Evolutionary conservation across 2,329 filamentous ascomycete species (phyloP).

Genomic region (Aspergillus latus): DNA sequence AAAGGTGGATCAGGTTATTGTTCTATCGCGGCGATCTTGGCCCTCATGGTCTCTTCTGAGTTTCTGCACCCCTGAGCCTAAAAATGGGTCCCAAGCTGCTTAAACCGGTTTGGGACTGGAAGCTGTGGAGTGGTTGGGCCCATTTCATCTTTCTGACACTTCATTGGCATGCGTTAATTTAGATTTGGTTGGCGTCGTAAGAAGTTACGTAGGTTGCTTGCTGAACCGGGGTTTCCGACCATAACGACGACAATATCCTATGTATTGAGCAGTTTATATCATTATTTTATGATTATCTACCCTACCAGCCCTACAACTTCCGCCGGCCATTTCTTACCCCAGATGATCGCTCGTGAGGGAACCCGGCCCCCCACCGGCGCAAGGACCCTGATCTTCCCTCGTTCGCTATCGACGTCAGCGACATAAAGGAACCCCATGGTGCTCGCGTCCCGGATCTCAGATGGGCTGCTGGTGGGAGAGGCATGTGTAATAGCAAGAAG

Average conservation of each 20-base stretch:
- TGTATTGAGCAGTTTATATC: neutral
- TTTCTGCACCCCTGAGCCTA: constrained; percentile 6
- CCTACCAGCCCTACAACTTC: constrained; percentile 75
- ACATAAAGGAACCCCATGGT: constrained; percentile 94
- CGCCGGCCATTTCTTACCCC: constrained; percentile 79
- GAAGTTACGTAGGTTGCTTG: constrained; percentile 5
- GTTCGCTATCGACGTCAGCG: constrained; percentile 83
- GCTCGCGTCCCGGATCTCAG: constrained; percentile 73
- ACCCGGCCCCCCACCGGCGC: constrained; percentile 80
- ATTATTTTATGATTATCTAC: constrained; percentile 25
- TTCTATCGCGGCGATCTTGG: constrained; percentile 6
- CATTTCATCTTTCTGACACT: constrained; percentile 1
- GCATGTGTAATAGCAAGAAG: constrained; percentile 84
- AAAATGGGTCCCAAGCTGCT: neutral
- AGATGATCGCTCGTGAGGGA: constrained; percentile 75
- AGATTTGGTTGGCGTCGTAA: constrained; percentile 14
- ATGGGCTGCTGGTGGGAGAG: constrained; percentile 64
- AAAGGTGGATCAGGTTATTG: constrained; percentile 4
- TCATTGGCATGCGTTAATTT: constrained; percentile 8
- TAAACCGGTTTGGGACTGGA: neutral
- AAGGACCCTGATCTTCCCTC: constrained; percentile 75
- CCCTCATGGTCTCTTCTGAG: neutral
- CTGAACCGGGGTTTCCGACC: neutral
- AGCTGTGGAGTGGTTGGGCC: neutral
- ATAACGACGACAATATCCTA: neutral